Conservation (phyloP, 176 grass and related monocot genomes). For the Triticum urartu region DNA sequence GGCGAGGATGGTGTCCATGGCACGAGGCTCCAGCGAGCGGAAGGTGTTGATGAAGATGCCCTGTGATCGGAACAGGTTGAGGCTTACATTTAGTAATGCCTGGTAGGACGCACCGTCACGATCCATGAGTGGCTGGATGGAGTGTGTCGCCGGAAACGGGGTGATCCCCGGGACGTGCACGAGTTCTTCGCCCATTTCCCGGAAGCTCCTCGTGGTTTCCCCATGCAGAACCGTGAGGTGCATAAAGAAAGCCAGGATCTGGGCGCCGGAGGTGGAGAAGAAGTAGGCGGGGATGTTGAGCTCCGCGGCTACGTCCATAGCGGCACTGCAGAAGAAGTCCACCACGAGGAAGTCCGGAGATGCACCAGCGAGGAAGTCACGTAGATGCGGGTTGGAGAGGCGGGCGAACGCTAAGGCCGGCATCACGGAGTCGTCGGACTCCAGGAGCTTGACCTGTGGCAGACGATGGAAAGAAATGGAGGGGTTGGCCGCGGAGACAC, state of each 20-base stretch:
- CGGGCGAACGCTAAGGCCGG: slow-evolving; percentile 32
- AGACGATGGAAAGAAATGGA: slow-evolving; percentile 40
- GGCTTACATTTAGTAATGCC: background rate
- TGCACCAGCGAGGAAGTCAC: slow-evolving; percentile 23
- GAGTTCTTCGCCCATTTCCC: background rate
- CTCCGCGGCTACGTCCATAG: slow-evolving; percentile 40
- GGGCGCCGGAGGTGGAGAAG: slow-evolving; percentile 52
- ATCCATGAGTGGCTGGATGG: background rate
- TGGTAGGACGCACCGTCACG: background rate
- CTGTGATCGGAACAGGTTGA: background rate
- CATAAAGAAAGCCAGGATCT: slow-evolving; percentile 30
- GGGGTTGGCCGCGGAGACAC: slow-evolving; percentile 43
- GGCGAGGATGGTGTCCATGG: background rate
- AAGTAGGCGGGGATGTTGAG: slow-evolving; percentile 45
- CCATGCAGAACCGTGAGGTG: background rate
- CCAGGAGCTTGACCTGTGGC: slow-evolving; percentile 12
- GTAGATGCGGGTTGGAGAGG: slow-evolving; percentile 37
- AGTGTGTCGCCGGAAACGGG: background rate
- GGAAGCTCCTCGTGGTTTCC: background rate
- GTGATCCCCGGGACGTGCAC: slow-evolving; percentile 30
- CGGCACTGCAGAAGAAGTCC: slow-evolving; percentile 52
- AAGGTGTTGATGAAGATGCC: background rate
- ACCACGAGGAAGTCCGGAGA: slow-evolving; percentile 34
- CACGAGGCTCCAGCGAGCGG: background rate
- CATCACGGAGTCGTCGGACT: slow-evolving; percentile 34